phyloP scores from a whole-genome alignment of 1,284 basidiomycete genomes.

The Austroboletus niveus region DNA sequence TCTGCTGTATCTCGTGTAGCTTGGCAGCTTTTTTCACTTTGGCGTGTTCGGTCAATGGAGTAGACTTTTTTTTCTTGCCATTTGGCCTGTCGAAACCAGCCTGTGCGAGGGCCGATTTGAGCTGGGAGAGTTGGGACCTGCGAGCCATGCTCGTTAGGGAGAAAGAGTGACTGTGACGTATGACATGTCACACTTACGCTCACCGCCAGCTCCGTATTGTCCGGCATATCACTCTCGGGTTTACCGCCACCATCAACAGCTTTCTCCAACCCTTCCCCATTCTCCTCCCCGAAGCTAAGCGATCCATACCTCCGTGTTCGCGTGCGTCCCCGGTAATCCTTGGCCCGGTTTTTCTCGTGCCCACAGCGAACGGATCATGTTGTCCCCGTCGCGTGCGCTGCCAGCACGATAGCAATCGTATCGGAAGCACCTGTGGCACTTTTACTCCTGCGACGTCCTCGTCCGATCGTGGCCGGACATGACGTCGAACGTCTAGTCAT shows the following conservation, averaged over 20 bases:
- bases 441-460: not conserved
- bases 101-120: conserved; percentile 78
- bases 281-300: not conserved
- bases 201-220: not conserved
- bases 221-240: not conserved
- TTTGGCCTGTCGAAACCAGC: conserved; percentile 69
- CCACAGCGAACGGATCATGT: not conserved
- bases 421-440: conserved; percentile 1
- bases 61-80: conserved; percentile 69
- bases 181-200: not conserved
- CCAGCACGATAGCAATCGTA: not conserved
- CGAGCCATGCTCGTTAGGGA: conserved; percentile 41
- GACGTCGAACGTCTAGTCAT: too few relatives aligned
- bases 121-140: conserved; percentile 82
- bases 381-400: not conserved
- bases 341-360: not conserved
- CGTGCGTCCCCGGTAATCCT: not conserved
- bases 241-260: not conserved
- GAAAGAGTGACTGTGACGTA: not conserved
- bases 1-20: conserved; percentile 80
- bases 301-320: not conserved
- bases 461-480: not conserved
- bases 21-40: conserved; percentile 77
- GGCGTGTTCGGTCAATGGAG: conserved; percentile 63
- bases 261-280: not conserved